Conservation (phyloP, 2,329 filamentous ascomycete species). For the Fusarium subglutinans region DNA sequence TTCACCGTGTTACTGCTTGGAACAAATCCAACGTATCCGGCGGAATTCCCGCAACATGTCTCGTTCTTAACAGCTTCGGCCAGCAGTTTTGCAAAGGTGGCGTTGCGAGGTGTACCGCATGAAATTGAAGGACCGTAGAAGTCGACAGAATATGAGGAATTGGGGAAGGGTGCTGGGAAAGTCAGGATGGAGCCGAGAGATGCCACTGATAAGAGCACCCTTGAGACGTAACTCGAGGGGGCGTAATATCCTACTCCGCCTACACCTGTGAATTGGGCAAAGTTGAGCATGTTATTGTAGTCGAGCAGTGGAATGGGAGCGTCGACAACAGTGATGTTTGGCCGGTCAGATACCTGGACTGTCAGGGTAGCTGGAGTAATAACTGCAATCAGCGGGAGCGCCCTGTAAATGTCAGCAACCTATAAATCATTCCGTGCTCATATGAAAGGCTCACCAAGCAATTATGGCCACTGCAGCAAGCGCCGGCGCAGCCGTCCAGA, state of each 20-base stretch:
- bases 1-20: not conserved
- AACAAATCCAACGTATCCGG: not conserved
- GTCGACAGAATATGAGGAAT: constrained; percentile 1
- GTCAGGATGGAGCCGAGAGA: not conserved
- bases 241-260: not conserved
- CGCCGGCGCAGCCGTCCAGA: not conserved
- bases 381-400: accelerated
- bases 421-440: accelerated
- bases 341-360: not conserved
- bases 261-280: not conserved
- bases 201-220: not conserved
- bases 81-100: not conserved
- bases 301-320: not conserved
- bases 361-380: not conserved
- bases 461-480: not conserved
- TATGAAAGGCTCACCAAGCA: not conserved
- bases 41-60: not conserved
- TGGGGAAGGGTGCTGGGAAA: constrained; percentile 2
- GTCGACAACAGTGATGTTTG: not conserved
- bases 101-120: not conserved
- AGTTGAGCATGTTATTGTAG: not conserved
- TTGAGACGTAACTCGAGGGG: not conserved
- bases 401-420: not conserved
- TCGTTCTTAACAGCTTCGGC: not conserved
- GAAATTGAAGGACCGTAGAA: constrained; percentile 2